Conservation (phyloP, 495 filamentous ascomycete genomes). For the Bathelium albidoporum region DNA sequence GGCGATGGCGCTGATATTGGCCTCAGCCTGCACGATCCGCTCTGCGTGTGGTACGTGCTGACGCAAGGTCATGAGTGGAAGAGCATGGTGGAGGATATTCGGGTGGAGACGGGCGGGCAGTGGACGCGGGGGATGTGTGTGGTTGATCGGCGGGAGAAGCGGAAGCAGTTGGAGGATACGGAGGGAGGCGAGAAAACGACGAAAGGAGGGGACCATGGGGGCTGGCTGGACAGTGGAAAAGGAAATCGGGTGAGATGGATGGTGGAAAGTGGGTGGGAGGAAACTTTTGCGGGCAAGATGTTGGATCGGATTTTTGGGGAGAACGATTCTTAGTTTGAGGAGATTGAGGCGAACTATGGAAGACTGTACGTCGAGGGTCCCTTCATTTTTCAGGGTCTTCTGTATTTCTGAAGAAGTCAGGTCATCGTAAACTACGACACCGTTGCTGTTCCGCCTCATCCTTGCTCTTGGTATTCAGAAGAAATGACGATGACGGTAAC, state of each 20-base stretch:
- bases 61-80: slow-evolving; percentile 36
- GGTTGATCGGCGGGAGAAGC: slow-evolving; percentile 54
- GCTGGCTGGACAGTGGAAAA: slow-evolving; percentile 58
- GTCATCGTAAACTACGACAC: too few species aligned
- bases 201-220: slow-evolving; percentile 51
- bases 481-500: not conserved
- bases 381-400: too few species aligned
- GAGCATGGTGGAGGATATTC: slow-evolving; percentile 55
- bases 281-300: slow-evolving; percentile 32
- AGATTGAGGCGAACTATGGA: not conserved
- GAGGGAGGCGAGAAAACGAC: slow-evolving; percentile 28
- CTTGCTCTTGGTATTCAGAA: too few species aligned
- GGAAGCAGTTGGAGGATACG: slow-evolving; percentile 42
- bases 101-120: slow-evolving; percentile 79
- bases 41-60: slow-evolving; percentile 80
- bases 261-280: slow-evolving; percentile 46
- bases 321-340: not conserved
- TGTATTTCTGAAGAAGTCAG: too few species aligned
- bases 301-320: slow-evolving; percentile 31
- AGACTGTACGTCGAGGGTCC: too few species aligned
- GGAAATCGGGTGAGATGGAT: slow-evolving; percentile 74
- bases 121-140: slow-evolving; percentile 93
- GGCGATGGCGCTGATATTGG: slow-evolving; percentile 38
- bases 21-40: slow-evolving; percentile 76
- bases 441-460: too few species aligned